A percentile compares a stretch with the other conserved stretches of the same genome.
Evolutionary conservation across 345 rosid species (phyloP).

Genomic region (Salix viminalis): DNA sequence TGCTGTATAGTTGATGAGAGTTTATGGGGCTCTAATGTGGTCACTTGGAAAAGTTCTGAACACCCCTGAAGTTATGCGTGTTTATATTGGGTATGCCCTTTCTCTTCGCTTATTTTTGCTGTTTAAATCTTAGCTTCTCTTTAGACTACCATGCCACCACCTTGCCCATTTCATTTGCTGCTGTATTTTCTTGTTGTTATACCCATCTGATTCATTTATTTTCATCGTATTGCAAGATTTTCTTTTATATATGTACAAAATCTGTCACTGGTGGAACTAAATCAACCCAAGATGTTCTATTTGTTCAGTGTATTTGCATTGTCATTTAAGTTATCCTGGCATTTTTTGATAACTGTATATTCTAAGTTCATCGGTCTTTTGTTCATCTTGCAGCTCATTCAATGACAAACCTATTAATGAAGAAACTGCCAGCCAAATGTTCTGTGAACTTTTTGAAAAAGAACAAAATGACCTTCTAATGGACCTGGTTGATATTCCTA

Average conservation of each 20-base stretch:
- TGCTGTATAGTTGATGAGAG: slow-evolving; percentile 25
- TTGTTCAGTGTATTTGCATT: background rate
- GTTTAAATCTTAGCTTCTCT: background rate
- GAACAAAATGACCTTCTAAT: slow-evolving; percentile 24
- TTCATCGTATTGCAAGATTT: background rate
- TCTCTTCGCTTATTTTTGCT: background rate
- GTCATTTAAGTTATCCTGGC: too few species aligned
- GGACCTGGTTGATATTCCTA: slow-evolving; percentile 29
- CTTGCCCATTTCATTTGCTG: background rate
- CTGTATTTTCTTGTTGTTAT: background rate
- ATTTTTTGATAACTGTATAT: background rate
- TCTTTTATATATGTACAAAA: background rate
- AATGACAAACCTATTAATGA: slow-evolving; percentile 84
- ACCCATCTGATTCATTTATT: background rate
- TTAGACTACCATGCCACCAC: background rate
- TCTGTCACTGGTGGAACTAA: background rate
- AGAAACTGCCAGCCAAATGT: slow-evolving; percentile 54
- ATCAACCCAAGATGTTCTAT: background rate
- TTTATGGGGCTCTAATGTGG: slow-evolving; percentile 29
- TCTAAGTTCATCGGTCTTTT: background rate
- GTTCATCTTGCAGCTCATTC: slow-evolving; percentile 64
- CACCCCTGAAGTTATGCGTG: slow-evolving; percentile 24
- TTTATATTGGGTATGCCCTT: slow-evolving; percentile 21
- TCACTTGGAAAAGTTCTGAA: slow-evolving; percentile 29
- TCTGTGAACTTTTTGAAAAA: slow-evolving; percentile 20